phyloP scores from a whole-genome alignment of 164 flowering plant genomes.

The Chimonanthus salicifolius region DNA sequence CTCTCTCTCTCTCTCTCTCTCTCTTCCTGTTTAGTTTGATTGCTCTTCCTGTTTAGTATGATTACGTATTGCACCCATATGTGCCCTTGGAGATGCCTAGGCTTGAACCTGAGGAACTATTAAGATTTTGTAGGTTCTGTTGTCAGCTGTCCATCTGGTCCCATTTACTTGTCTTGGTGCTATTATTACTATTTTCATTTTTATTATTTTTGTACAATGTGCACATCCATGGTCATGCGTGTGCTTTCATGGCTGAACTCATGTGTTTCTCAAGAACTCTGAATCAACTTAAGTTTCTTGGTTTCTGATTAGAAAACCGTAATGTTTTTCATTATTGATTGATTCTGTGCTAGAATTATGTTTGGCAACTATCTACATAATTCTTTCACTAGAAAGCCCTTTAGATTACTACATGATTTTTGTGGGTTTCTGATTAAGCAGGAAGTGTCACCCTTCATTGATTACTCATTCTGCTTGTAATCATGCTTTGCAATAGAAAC shows the following conservation, averaged over 20 bases:
- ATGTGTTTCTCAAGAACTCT: background rate
- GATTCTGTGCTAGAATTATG: background rate
- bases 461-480: background rate
- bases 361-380: background rate
- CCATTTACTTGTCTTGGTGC: background rate
- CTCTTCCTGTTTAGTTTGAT: no score
- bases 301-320: background rate
- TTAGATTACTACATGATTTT: background rate
- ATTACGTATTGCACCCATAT: background rate
- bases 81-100: background rate
- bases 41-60: background rate
- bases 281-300: background rate
- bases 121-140: background rate
- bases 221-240: background rate
- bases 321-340: no score
- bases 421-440: background rate
- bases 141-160: background rate
- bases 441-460: background rate
- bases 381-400: background rate
- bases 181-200: no score
- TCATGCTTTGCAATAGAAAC: background rate
- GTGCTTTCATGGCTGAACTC: background rate
- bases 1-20: no score
- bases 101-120: no score
- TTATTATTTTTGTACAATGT: background rate